phyloP scores from a whole-genome alignment of 2,329 filamentous ascomycete species.

The Penicillium italicum region DNA sequence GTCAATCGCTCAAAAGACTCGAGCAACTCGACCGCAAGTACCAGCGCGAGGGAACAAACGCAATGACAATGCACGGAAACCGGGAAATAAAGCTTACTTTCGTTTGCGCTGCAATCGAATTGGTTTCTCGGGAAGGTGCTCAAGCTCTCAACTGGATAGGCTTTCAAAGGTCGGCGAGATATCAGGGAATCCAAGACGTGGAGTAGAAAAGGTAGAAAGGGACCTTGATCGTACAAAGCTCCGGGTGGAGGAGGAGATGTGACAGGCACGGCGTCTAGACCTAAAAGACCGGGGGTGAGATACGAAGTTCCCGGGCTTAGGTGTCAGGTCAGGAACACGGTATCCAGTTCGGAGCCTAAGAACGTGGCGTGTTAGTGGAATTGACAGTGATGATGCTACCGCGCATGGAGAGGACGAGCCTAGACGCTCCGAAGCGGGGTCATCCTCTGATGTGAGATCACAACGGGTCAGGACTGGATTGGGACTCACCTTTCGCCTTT shows the following conservation, averaged over 20 bases:
- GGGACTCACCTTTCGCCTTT: conserved; percentile 1
- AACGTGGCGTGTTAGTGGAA: conserved; percentile 7
- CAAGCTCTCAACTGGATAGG: background rate
- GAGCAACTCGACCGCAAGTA: background rate
- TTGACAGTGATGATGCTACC: conserved; percentile 3
- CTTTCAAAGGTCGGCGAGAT: background rate
- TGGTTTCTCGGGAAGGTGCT: background rate
- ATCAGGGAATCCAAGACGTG: background rate
- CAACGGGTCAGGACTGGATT: background rate
- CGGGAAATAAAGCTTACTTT: conserved; percentile 17
- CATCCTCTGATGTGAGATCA: conserved; percentile 3
- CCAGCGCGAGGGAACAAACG: background rate
- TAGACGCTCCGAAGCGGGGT: conserved; percentile 10
- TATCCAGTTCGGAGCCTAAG: background rate
- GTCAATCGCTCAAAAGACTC: background rate
- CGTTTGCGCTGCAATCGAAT: conserved; percentile 11
- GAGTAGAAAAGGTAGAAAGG: background rate
- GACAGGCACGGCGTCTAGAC: conserved; percentile 4
- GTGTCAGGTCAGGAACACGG: background rate
- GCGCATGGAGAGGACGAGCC: conserved; percentile 2
- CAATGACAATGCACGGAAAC: background rate
- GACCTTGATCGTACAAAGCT: conserved; percentile 1
- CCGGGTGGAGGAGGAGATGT: background rate
- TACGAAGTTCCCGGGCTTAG: background rate
- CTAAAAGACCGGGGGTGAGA: background rate